phyloP scores from a whole-genome alignment of 2,329 filamentous ascomycete genomes.

The Penicillium sp. region DNA sequence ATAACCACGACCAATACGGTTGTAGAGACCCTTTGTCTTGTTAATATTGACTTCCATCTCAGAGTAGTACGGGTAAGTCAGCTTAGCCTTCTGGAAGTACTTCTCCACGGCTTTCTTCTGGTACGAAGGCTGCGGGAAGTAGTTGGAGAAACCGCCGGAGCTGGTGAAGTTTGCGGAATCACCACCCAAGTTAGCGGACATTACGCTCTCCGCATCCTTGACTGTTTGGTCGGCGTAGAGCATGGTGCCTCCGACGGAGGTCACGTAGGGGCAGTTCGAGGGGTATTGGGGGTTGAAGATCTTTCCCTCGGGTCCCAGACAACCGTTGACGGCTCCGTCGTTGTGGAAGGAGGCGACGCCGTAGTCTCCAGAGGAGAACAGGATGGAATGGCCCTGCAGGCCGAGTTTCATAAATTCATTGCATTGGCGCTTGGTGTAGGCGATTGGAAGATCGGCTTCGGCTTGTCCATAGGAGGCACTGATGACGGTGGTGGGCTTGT shows the following conservation, averaged over 20 bases:
- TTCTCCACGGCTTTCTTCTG: slow-evolving; percentile 40
- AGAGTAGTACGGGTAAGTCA: slow-evolving; percentile 30
- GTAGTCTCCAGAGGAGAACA: slow-evolving; percentile 31
- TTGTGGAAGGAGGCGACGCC: slow-evolving; percentile 37
- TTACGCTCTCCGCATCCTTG: slow-evolving; percentile 27
- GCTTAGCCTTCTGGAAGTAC: slow-evolving; percentile 38
- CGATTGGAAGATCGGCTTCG: slow-evolving; percentile 52
- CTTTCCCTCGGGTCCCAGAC: slow-evolving; percentile 36
- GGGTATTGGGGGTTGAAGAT: slow-evolving; percentile 52
- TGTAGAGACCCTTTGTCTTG: slow-evolving; percentile 41
- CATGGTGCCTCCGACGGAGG: slow-evolving; percentile 44
- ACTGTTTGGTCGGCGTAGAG: slow-evolving; percentile 28
- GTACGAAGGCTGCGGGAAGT: slow-evolving; percentile 44
- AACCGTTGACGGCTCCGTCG: slow-evolving; percentile 36
- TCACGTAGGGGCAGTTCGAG: slow-evolving; percentile 52
- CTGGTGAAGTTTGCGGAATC: slow-evolving; percentile 33
- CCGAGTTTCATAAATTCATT: slow-evolving; percentile 53
- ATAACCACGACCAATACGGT: slow-evolving; percentile 47
- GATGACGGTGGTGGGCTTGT: slow-evolving; percentile 56
- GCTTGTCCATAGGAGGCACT: slow-evolving; percentile 56
- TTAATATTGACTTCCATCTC: slow-evolving; percentile 33
- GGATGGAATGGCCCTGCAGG: slow-evolving; percentile 30
- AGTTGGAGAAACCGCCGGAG: slow-evolving; percentile 48
- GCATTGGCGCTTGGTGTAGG: slow-evolving; percentile 52
- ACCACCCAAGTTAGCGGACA: slow-evolving; percentile 31